Evolutionary conservation across 768 basidiomycete genomes (phyloP).

Genomic region (Filobasidium floriforme): DNA sequence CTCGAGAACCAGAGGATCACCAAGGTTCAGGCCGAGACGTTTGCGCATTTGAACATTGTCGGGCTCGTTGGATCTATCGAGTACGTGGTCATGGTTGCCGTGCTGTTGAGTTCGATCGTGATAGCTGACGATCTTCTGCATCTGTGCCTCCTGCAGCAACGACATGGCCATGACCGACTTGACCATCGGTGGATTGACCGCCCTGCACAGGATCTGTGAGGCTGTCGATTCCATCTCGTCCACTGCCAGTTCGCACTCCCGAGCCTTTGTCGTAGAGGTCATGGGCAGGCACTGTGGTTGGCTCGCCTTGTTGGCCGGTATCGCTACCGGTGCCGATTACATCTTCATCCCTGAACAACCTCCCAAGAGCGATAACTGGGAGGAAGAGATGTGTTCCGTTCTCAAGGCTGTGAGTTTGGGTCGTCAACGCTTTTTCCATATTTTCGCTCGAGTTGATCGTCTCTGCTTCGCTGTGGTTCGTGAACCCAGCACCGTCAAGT

Average conservation of each 20-base stretch:
- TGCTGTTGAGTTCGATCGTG: background rate
- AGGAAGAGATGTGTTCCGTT: conserved; percentile 78
- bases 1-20: conserved; percentile 63
- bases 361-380: conserved; percentile 71
- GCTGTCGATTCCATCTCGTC: conserved; percentile 97
- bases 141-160: conserved; percentile 50
- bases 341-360: conserved; percentile 95
- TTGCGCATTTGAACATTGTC: conserved; percentile 84
- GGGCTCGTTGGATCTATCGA: conserved; percentile 99
- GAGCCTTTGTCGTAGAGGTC: conserved; percentile 96
- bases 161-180: conserved; percentile 97
- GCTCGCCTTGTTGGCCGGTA: conserved; percentile 86
- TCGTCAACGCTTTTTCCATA: conserved; percentile 1
- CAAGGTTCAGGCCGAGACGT: conserved; percentile 59
- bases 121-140: background rate
- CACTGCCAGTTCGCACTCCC: conserved; percentile 88
- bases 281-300: conserved; percentile 99
- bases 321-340: conserved; percentile 90
- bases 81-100: conserved; percentile 28
- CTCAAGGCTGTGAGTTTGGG: conserved; percentile 60
- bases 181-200: conserved; percentile 93
- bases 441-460: background rate
- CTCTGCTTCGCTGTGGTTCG: background rate
- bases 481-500: conserved; percentile 66
- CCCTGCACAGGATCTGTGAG: conserved; percentile 92